Evolutionary conservation across 768 basidiomycete species (phyloP).

Genomic region (Tulasnella sp.): DNA sequence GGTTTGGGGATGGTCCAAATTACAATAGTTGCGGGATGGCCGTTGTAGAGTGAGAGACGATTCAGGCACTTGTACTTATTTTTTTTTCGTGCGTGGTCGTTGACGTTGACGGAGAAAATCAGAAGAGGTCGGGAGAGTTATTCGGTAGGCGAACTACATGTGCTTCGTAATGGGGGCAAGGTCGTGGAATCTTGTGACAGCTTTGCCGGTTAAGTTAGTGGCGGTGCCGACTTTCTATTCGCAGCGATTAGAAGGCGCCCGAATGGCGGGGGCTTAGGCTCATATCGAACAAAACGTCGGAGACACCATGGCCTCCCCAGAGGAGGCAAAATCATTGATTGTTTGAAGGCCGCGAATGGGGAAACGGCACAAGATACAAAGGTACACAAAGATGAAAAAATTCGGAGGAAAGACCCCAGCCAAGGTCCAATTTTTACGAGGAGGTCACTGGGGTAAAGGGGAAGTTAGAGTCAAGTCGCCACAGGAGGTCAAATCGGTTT

Average conservation of each 20-base stretch:
- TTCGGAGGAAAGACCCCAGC: neutral
- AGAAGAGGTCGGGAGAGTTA: neutral
- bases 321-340: neutral
- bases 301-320: neutral
- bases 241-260: neutral
- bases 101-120: neutral
- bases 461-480: neutral
- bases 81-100: neutral
- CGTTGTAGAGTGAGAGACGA: neutral
- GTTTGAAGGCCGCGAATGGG: neutral
- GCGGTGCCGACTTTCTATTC: neutral
- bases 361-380: neutral
- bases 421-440: slow-evolving; percentile 11
- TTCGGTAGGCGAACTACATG: neutral
- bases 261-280: neutral
- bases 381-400: neutral
- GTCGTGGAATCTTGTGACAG: neutral
- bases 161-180: neutral
- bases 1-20: neutral
- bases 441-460: slow-evolving; percentile 13
- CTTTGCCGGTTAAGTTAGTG: neutral
- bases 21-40: neutral
- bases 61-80: too few species aligned
- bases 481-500: neutral
- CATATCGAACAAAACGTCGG: neutral